Percentiles rank a stretch among this genome's conserved stretches.
Evolutionary conservation across 2,329 filamentous ascomycete genomes (phyloP).

Genomic region (Capronia americana): DNA sequence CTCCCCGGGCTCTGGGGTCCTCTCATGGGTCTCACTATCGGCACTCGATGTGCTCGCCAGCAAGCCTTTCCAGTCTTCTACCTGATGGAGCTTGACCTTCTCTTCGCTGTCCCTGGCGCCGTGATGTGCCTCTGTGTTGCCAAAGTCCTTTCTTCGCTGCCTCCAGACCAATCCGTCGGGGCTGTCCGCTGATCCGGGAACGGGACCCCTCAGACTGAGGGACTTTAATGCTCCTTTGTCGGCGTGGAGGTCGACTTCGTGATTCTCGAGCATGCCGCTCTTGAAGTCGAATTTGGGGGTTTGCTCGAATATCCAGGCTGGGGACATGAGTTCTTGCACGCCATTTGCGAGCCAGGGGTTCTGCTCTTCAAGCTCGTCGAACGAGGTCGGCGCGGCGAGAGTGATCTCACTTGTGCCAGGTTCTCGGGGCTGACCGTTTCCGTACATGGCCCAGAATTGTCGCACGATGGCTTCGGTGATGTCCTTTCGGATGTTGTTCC

Average conservation of each 20-base stretch:
- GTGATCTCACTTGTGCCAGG: constrained; percentile 24
- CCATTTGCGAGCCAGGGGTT: constrained; percentile 30
- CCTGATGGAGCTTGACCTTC: not conserved
- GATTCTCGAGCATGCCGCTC: constrained; percentile 27
- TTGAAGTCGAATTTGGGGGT: constrained; percentile 38
- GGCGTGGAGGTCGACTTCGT: constrained; percentile 30
- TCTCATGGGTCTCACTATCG: not conserved
- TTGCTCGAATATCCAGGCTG: constrained; percentile 37
- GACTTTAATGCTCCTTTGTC: constrained; percentile 31
- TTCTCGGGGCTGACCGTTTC: constrained; percentile 1
- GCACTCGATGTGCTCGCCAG: not conserved
- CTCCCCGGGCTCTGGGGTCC: not conserved
- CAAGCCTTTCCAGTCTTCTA: not conserved
- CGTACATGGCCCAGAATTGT: constrained; percentile 35
- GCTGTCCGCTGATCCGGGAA: not conserved
- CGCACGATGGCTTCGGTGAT: constrained; percentile 30
- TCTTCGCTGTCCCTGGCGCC: not conserved
- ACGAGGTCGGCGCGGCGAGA: constrained; percentile 13
- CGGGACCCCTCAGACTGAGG: constrained; percentile 8
- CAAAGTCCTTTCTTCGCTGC: constrained; percentile 5
- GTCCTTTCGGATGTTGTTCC: constrained; percentile 14
- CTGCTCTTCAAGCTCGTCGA: constrained; percentile 17
- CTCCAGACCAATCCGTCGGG: constrained; percentile 1
- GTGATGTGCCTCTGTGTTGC: not conserved
- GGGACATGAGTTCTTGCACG: constrained; percentile 33